Conservation (phyloP, 805 yeast species). For the Candida yuanshanica region DNA sequence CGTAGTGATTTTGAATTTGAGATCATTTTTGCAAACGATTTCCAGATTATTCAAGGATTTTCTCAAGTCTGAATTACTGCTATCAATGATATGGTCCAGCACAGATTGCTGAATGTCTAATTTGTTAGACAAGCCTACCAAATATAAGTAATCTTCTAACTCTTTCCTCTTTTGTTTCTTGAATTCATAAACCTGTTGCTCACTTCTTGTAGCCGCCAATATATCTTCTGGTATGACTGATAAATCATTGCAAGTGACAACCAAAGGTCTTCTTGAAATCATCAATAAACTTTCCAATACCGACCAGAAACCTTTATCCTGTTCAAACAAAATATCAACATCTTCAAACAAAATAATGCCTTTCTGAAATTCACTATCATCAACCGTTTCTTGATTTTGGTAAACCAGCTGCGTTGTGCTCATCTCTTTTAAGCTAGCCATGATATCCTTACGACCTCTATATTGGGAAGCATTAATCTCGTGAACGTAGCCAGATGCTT, state of each 20-base stretch:
- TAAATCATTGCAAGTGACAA: conserved; percentile 55
- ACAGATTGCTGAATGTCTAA: conserved; percentile 28
- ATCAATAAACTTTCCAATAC: conserved; percentile 56
- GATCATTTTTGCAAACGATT: not conserved
- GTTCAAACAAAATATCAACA: conserved; percentile 70
- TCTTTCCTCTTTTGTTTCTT: conserved; percentile 13
- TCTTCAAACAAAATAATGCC: conserved; percentile 81
- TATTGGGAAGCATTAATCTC: conserved; percentile 75
- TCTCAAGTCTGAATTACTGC: conserved; percentile 38
- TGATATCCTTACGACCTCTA: conserved; percentile 67
- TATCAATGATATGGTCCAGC: conserved; percentile 25
- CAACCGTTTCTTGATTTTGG: conserved; percentile 21
- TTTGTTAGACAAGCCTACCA: conserved; percentile 33
- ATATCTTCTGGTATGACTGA: conserved; percentile 43
- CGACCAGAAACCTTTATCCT: conserved; percentile 78
- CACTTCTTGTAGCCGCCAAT: conserved; percentile 38
- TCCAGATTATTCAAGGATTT: conserved; percentile 35
- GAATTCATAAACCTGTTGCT: conserved; percentile 33
- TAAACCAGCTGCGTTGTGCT: conserved; percentile 82
- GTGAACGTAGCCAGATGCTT: conserved; percentile 63
- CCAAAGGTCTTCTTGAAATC: conserved; percentile 62
- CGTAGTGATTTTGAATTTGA: not conserved
- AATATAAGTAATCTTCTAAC: conserved; percentile 34
- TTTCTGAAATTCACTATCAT: conserved; percentile 34
- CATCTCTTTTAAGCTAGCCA: conserved; percentile 62